A percentile compares a stretch with the other conserved stretches of the same genome.
phyloP scores from a whole-genome alignment of 768 basidiomycete species.

The Kwoniella sp. region DNA sequence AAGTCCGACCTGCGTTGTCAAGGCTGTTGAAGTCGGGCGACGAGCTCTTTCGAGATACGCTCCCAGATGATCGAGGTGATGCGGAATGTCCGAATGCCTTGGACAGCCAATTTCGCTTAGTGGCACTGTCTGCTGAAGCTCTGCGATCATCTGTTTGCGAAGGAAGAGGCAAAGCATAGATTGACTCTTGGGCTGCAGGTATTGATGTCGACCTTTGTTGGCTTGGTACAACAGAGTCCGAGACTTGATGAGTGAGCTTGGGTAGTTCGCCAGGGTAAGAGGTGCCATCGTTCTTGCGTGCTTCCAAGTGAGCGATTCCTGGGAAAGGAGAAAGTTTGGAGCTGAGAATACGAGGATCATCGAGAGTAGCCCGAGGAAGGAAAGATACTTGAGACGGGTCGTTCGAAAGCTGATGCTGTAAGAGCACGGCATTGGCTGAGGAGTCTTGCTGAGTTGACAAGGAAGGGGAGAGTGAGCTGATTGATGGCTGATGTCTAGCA shows the following conservation, averaged over 20 bases:
- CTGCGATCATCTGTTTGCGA: conserved; percentile 17
- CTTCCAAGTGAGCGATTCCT: conserved; percentile 71
- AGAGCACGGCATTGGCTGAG: conserved; percentile 43
- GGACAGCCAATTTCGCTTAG: conserved; percentile 54
- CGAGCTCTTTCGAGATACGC: conserved; percentile 36
- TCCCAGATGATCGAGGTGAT: conserved; percentile 36
- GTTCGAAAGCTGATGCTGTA: conserved; percentile 62
- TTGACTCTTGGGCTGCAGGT: conserved; percentile 23
- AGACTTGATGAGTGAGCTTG: conserved; percentile 46
- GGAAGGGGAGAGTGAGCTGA: conserved; percentile 38
- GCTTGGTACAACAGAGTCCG: conserved; percentile 49
- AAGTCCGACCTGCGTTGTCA: background rate
- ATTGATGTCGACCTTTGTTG: conserved; percentile 26
- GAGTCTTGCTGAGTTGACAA: conserved; percentile 16
- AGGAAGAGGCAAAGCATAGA: conserved; percentile 39
- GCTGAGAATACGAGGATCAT: conserved; percentile 72
- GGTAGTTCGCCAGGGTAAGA: conserved; percentile 17
- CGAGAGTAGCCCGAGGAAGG: conserved; percentile 70
- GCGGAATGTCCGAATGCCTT: conserved; percentile 49
- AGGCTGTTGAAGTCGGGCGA: conserved; percentile 14
- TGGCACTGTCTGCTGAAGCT: conserved; percentile 39
- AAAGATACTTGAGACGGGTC: conserved; percentile 67
- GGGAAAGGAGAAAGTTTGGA: conserved; percentile 88
- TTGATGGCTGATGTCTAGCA: conserved; percentile 39
- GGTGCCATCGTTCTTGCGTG: conserved; percentile 17